Percentiles rank a stretch among this genome's conserved stretches.
Evolutionary conservation across 1,284 basidiomycete species (phyloP).

Genomic region (Austroboletus novae-zelandiae): DNA sequence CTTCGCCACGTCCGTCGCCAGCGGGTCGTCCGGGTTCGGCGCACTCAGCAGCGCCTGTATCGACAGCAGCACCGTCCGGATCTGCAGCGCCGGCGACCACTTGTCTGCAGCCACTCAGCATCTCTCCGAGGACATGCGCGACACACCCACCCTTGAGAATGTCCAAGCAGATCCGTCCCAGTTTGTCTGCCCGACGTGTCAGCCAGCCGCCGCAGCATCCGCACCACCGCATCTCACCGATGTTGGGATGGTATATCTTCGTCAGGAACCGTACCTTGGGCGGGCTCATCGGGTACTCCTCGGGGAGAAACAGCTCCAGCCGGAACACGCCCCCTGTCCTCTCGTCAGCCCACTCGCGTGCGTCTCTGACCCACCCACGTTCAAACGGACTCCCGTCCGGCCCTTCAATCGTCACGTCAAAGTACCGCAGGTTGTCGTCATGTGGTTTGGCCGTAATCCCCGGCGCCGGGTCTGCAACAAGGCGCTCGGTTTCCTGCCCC

Average conservation of each 20-base stretch:
- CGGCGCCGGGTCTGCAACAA: slow-evolving; percentile 93
- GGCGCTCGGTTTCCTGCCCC: slow-evolving; percentile 90
- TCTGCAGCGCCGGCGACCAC: slow-evolving; percentile 98
- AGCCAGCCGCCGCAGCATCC: no score
- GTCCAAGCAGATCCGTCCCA: slow-evolving; percentile 96
- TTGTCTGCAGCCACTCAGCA: slow-evolving; percentile 63
- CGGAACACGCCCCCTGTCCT: slow-evolving; percentile 85
- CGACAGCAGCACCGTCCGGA: slow-evolving; percentile 95
- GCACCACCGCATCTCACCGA: slow-evolving; percentile 58
- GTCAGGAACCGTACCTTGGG: slow-evolving; percentile 99
- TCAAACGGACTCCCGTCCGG: slow-evolving; percentile 94
- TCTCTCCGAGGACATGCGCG: no score
- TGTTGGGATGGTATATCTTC: slow-evolving; percentile 99
- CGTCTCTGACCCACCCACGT: slow-evolving; percentile 51
- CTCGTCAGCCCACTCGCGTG: background rate
- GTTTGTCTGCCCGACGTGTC: slow-evolving; percentile 70
- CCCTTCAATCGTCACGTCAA: slow-evolving; percentile 96
- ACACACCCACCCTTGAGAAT: slow-evolving; percentile 81
- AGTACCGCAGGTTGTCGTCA: slow-evolving; percentile 97
- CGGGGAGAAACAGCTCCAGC: slow-evolving; percentile 95
- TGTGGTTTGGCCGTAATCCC: slow-evolving; percentile 93
- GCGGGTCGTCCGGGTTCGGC: slow-evolving; percentile 98
- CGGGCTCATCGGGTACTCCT: slow-evolving; percentile 99
- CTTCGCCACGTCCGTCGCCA: slow-evolving; percentile 96
- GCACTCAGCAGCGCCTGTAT: slow-evolving; percentile 94